phyloP scores from a whole-genome alignment of 495 filamentous ascomycete genomes.

The Penicillium cosmopolitanum region DNA sequence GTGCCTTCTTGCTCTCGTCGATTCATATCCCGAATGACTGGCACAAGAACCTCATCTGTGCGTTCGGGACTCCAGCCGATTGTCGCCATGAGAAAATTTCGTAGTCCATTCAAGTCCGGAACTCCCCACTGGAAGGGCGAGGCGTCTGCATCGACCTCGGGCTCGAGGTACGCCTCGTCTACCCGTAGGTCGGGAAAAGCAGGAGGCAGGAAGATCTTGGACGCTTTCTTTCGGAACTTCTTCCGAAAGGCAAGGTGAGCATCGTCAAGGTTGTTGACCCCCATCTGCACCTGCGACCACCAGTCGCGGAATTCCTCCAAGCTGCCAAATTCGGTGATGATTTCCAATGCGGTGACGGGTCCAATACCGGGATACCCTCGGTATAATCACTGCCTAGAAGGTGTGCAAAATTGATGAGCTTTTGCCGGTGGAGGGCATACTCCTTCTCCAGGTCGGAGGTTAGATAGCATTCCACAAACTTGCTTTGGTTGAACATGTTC shows the following conservation, averaged over 20 bases:
- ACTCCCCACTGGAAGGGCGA: constrained; percentile 92
- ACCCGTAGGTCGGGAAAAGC: constrained; percentile 77
- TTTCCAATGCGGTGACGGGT: constrained; percentile 90
- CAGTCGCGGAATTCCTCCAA: constrained; percentile 78
- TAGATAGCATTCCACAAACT: constrained; percentile 96
- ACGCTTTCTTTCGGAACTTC: constrained; percentile 78
- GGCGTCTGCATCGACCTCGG: constrained; percentile 78
- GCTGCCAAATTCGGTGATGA: constrained; percentile 81
- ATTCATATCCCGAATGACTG: constrained; percentile 95
- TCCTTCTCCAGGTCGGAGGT: constrained; percentile 86
- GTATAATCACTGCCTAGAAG: constrained; percentile 93
- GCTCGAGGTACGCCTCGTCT: constrained; percentile 78
- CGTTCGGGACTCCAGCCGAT: constrained; percentile 90
- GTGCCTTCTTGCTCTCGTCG: constrained; percentile 82
- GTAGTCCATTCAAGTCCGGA: constrained; percentile 83
- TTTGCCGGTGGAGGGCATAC: constrained; percentile 76
- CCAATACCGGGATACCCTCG: constrained; percentile 86
- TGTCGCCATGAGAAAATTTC: constrained; percentile 88
- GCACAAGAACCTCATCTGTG: constrained; percentile 92
- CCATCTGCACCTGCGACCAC: constrained; percentile 79
- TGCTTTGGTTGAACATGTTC: constrained; percentile 98
- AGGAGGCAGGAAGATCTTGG: constrained; percentile 82
- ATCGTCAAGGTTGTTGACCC: constrained; percentile 39
- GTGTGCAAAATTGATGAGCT: constrained; percentile 86
- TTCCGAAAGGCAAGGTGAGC: constrained; percentile 67